Base-by-base conservation (phyloP, 805 yeast species). In the Candida piceae region DNA sequence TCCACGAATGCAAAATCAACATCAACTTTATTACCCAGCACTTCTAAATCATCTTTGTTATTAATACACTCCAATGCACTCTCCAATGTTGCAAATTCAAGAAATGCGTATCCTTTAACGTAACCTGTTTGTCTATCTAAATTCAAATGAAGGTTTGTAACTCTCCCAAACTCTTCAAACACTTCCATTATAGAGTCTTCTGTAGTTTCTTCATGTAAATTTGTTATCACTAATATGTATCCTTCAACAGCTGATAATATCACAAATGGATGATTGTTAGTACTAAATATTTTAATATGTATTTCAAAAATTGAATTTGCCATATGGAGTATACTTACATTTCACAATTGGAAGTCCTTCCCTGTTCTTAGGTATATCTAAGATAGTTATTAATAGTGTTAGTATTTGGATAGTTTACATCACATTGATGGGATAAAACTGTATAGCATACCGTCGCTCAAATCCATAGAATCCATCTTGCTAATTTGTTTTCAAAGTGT, bases 91-190 rank as follows among this genome's bases (percentile, higher is more conserved):
- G 34, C 46, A 39, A 52, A 69, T 41, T 69, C 72, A 3, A 68
- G 40, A 17, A 70, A 45, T 1, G 67, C 72, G 40, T 70, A 70
- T 0, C 70, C 69, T 42, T 62, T 64, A 12, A 55, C 67, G 42
- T 60, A 66, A 3, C 75, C 75, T 3, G 72, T 59, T 32, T 63
- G 62, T 27, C 69, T 55, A 36, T 69, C 73, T 6, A 66, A 42
- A 38, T 69, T 70, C 37, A 70, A 39, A 39, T 66, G 71, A 1
- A 69, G 31, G 16, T 59, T 58, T 21, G 55, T 51, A 9, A 70
- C 60, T 10, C 41, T 49, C 2, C 72, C 73, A 36, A 45, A 66
- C 18, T 69, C 74, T 23, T 63, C 54, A 42, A 69, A 66, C 23
- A 55, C 50, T 43, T 70, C 74, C 4, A 42, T 40, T 1, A 69